Percentiles rank a stretch among this genome's conserved stretches.
phyloP scores from a whole-genome alignment of 1,139 yeast species.

The Geotrichum aggregatum region DNA sequence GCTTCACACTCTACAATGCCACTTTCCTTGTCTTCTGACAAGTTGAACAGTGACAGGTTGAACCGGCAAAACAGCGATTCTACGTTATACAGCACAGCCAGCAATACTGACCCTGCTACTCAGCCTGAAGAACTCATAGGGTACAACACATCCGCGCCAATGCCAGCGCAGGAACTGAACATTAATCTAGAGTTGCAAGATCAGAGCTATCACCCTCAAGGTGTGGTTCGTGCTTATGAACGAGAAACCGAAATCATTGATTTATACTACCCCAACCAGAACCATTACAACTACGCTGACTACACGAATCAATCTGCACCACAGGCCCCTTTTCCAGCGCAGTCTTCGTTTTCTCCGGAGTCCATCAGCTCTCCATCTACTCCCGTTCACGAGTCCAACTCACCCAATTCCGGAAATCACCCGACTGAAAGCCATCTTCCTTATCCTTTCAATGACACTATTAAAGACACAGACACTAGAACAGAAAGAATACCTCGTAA shows the following conservation, averaged over 20 bases:
- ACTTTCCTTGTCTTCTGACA: not conserved
- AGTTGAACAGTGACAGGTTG: not conserved
- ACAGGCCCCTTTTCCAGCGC: too few relatives aligned
- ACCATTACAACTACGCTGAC: not conserved
- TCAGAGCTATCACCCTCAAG: not conserved
- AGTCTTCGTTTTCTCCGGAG: too few relatives aligned
- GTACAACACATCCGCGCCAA: not conserved
- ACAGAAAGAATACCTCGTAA: too few relatives aligned
- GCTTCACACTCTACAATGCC: not conserved
- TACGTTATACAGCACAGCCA: not conserved
- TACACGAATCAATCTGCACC: not conserved
- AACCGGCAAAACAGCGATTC: conserved; percentile 3
- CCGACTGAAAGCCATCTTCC: too few relatives aligned
- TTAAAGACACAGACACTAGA: too few relatives aligned
- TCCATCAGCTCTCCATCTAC: too few relatives aligned
- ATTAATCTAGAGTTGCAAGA: not conserved
- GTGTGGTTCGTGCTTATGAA: not conserved
- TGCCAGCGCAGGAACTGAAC: not conserved
- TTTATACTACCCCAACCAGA: not conserved
- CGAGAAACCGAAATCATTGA: conserved; percentile 3
- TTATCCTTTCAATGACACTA: too few relatives aligned
- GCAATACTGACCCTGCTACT: not conserved
- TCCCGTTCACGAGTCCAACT: too few relatives aligned
- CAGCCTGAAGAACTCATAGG: conserved; percentile 3
- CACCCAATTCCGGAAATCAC: too few relatives aligned